Percentiles rank a stretch among this genome's conserved stretches.
Evolutionary conservation across 2,329 filamentous ascomycete genomes (phyloP).

Genomic region (Colletotrichum sp.): DNA sequence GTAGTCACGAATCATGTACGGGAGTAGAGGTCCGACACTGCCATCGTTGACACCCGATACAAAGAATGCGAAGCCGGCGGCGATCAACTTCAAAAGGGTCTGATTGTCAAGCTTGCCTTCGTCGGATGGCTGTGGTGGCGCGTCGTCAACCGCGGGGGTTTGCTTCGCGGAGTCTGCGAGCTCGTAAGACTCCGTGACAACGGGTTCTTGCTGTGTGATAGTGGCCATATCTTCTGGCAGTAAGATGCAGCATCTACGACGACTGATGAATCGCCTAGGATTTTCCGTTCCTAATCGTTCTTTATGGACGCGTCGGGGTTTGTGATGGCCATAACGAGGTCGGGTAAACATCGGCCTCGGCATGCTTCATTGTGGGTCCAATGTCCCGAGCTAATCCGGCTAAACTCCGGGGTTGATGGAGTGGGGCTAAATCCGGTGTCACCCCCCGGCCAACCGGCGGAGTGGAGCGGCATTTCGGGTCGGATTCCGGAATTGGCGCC

Average conservation of each 20-base stretch:
- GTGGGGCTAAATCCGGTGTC: neutral
- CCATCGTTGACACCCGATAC: constrained; percentile 70
- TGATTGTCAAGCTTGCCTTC: constrained; percentile 22
- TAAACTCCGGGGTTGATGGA: neutral
- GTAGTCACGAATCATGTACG: constrained; percentile 65
- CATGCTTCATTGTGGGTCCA: neutral
- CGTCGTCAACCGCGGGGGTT: neutral
- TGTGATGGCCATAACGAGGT: neutral
- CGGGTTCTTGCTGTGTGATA: neutral
- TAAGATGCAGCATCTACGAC: neutral
- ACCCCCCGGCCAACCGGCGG: neutral
- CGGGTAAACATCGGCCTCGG: neutral
- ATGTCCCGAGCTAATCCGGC: neutral
- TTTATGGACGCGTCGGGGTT: neutral
- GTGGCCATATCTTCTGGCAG: neutral
- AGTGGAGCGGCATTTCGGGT: neutral
- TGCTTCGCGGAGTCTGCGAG: neutral
- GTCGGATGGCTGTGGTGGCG: neutral
- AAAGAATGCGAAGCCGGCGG: constrained; percentile 67
- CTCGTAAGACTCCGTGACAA: neutral
- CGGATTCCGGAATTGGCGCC: neutral
- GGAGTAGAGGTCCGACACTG: constrained; percentile 66
- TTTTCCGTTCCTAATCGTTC: neutral
- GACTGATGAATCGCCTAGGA: neutral
- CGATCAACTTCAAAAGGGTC: constrained; percentile 52